Evolutionary conservation across 495 filamentous ascomycete genomes (phyloP).

Genomic region (Penicillium antarcticum): DNA sequence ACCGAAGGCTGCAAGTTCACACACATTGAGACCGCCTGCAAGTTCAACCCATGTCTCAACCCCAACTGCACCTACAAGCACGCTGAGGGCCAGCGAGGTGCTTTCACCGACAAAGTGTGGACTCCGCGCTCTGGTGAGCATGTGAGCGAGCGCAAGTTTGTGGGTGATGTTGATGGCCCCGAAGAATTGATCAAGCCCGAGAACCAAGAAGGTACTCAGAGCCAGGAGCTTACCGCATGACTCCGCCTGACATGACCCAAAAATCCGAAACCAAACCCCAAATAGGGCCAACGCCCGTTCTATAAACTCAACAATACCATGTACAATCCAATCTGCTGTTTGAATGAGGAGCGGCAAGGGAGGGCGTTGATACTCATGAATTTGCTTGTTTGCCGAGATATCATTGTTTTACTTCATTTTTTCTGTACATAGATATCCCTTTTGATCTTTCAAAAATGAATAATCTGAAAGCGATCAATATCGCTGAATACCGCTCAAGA

Average conservation of each 20-base stretch:
- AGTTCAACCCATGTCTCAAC: conserved; percentile 88
- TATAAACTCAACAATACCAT: conserved; percentile 20
- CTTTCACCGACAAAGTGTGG: conserved; percentile 92
- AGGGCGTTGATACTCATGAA: conserved; percentile 35
- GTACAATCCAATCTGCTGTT: conserved; percentile 32
- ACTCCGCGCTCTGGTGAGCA: conserved; percentile 60
- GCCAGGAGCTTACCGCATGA: conserved; percentile 39
- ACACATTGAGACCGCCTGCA: conserved; percentile 79
- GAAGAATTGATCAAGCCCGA: conserved; percentile 82
- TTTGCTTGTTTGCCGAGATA: conserved; percentile 22
- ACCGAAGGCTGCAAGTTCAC: conserved; percentile 85
- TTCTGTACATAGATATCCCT: conserved; percentile 30
- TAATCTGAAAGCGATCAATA: conserved; percentile 3
- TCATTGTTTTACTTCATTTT: conserved; percentile 1
- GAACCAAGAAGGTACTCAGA: conserved; percentile 28
- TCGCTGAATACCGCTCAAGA: neutral
- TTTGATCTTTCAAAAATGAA: conserved; percentile 10
- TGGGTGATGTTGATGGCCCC: conserved; percentile 58
- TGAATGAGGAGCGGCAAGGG: conserved; percentile 26
- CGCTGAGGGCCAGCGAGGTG: conserved; percentile 76
- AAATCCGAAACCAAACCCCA: neutral
- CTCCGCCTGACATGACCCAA: conserved; percentile 17
- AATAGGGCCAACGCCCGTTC: conserved; percentile 3
- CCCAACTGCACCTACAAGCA: conserved; percentile 84
- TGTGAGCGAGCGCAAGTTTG: conserved; percentile 91